These are phyloP conservation scores for Aspergillus neoniger DNA, from an alignment of 2,329 filamentous ascomycete genomes.

Conservation along the genomic window DNA sequence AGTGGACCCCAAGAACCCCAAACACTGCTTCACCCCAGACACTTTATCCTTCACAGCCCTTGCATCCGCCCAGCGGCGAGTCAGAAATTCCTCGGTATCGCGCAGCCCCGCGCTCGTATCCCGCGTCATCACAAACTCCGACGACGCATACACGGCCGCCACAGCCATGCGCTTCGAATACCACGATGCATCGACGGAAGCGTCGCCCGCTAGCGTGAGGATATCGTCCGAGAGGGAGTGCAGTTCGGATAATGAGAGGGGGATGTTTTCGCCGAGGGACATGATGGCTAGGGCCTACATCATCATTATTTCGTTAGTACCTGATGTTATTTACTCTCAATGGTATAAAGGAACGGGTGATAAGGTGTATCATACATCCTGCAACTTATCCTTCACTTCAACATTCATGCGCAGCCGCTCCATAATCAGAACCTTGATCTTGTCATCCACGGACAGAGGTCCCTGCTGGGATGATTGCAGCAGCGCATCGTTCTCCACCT, in stretches of 20 bases:
- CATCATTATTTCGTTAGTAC: neutral
- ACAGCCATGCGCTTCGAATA: conserved; percentile 72
- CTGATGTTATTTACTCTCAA: no score
- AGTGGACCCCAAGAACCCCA: conserved; percentile 77
- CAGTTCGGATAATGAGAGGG: conserved; percentile 75
- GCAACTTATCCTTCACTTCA: conserved; percentile 74
- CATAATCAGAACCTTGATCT: conserved; percentile 72
- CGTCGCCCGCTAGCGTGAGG: conserved; percentile 81
- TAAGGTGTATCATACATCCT: conserved; percentile 63
- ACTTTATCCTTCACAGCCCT: conserved; percentile 63
- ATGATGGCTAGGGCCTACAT: conserved; percentile 80
- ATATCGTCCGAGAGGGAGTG: conserved; percentile 87
- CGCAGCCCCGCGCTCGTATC: conserved; percentile 72
- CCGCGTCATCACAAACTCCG: conserved; percentile 92
- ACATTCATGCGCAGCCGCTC: conserved; percentile 74
- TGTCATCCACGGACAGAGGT: conserved; percentile 57
- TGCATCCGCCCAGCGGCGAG: conserved; percentile 71
- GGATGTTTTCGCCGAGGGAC: conserved; percentile 78
- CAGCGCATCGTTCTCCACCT: conserved; percentile 36
- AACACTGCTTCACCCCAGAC: conserved; percentile 70
- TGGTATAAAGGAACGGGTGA: no score
- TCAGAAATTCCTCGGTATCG: conserved; percentile 79
- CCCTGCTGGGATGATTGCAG: conserved; percentile 20
- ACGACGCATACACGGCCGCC: conserved; percentile 69
- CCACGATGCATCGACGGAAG: conserved; percentile 80